Base-by-base conservation (phyloP, 1,284 basidiomycete species). In the Retiboletus flavoniger region DNA sequence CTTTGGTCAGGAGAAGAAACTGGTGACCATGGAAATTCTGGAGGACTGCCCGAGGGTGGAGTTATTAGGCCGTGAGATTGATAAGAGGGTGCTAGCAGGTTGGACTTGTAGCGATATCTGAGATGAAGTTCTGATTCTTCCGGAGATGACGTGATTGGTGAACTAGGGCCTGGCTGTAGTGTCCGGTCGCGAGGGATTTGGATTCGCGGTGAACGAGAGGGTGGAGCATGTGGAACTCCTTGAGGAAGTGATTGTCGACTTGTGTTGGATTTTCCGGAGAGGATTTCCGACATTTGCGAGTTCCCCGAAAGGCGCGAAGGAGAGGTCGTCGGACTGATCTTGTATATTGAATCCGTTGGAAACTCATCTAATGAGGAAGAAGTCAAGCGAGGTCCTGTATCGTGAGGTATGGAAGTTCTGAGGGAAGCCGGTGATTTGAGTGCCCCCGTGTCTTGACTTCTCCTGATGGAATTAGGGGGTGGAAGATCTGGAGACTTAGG, bases 401-500 rank as follows among this genome's bases (percentile, higher is more conserved):
- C 43, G 9, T 2, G 16, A 7, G 17, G 34, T 29, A 31, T 43
- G 14, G 49, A 32, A 13, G 24, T 45, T 16, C 17, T 28, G 28
- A 48, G 9, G 6, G 51, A 38, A 17, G 29, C 21, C 4, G 17
- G 16, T 8, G 29, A 44, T 7, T 32, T 44, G 11, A 31, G 21
- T 1, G 3, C 2, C 8, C 26, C 43, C 8, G 3, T 11, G 4
- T 24, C 34, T 13, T 52, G 53, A 10, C 13, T 26, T 34, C 41
- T 56, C 28, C 6, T 45, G n/a, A 50, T 1, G 10, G 24, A 50
- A 9, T 35, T 7, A 24, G 65, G 71, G 19, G 61, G 68, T 0
- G 68, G 68, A 16, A 69, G 53, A 48, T 67, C 63, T 0, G 50
- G 65, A 2, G 69, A 47, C n/a, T 61, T 60, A 9, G 68, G 68